Base-by-base conservation (phyloP, 2,329 filamentous ascomycete species). In the Neospermospora avenae region DNA sequence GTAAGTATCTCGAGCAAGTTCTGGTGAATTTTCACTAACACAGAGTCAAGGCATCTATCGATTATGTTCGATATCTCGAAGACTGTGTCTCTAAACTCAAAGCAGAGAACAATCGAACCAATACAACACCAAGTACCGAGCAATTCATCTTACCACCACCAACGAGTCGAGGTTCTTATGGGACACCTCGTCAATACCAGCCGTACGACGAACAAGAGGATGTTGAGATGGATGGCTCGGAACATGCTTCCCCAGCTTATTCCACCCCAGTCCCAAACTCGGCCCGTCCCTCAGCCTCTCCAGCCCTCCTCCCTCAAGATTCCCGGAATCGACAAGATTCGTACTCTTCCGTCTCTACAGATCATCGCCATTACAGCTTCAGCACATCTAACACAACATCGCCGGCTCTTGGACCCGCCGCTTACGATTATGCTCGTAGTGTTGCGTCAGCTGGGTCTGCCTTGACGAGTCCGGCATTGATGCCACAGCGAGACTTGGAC, bases 41-140 rank as follows among this genome's bases (percentile, higher is more conserved):
- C 8, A 58, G 61, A 39, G 41, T n/a, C 39, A 10, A 96, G 92
- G 93, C 93, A 4, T 95, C 92, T 49, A 98, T 98, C 62, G 95
- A 98, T 69, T 98, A 99, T 69, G 86, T 98, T 65, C 88, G 90
- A 62, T 99, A 99, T 72, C 83, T 99, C 14, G 90, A 98, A 73
- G 88, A 91, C 72, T 98, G 93, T 70, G 85, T 97, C 39, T 75
- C 81, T 34, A 89, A 93, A 70, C 80, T 98, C 58, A 92, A 96
- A 73, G 81, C 81, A 4, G 77, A 76, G 64, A 71, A 69, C 48
- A 69, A 59, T 49, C 70, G 44, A 63, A 67, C 64, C 34, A 67
- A 68, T 56, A 42, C 68, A 31, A 62, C 67, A 13, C 56, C 65
- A 8, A 55, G 51, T 11, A 55, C 57, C 4, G 62, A 66, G 25